Conservation (phyloP, 768 basidiomycete genomes). For the Leccinum ochraceum region DNA sequence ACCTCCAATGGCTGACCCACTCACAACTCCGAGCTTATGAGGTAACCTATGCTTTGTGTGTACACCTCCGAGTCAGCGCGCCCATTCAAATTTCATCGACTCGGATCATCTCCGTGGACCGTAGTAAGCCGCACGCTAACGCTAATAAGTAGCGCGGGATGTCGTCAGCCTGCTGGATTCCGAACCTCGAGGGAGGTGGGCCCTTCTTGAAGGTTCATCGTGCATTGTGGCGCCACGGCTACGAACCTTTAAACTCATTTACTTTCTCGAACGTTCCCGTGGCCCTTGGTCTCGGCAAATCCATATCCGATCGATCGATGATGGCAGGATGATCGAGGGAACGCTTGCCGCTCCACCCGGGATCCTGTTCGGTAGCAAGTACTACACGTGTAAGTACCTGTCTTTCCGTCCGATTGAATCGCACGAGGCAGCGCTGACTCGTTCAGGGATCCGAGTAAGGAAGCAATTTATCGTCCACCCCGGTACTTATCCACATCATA, state of each 20-base stretch:
- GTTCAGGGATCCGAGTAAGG: background rate
- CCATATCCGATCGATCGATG: background rate
- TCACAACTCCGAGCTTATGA: background rate
- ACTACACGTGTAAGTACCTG: background rate
- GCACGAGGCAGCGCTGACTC: background rate
- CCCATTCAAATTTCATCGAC: conserved; percentile 2
- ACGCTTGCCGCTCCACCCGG: background rate
- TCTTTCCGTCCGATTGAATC: background rate
- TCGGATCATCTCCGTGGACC: background rate
- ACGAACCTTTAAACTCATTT: background rate
- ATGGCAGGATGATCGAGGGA: background rate
- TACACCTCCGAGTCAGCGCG: background rate
- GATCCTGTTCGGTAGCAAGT: background rate
- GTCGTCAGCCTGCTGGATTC: background rate
- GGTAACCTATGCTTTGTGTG: background rate
- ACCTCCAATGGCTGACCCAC: background rate
- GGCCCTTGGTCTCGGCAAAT: background rate
- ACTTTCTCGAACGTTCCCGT: background rate
- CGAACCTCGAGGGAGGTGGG: background rate
- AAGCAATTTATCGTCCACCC: background rate
- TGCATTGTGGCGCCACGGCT: background rate
- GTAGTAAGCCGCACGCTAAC: background rate
- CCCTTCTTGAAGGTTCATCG: background rate
- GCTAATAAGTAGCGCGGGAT: background rate
- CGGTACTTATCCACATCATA: background rate